Conservation (phyloP, 73 alveolate species). For the Urostyla sp. region DNA sequence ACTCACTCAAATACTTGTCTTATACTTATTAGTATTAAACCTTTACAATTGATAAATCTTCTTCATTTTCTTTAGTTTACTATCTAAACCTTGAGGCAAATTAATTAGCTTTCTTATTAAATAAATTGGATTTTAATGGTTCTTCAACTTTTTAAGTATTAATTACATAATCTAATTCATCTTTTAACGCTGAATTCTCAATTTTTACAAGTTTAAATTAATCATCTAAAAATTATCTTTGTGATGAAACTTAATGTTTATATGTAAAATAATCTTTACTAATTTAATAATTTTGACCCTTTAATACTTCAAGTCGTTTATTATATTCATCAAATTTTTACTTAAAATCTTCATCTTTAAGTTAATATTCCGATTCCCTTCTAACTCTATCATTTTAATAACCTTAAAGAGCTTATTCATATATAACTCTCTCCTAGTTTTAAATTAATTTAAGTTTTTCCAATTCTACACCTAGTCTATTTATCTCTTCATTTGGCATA, state of each 20-base stretch:
- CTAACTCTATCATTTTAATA: slow-evolving; percentile 51
- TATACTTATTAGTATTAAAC: slow-evolving; percentile 22
- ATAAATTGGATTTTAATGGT: not conserved
- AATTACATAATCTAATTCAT: not conserved
- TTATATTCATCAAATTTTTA: not conserved
- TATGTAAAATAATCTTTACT: slow-evolving; percentile 32
- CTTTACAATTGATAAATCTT: slow-evolving; percentile 26
- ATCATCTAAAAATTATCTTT: slow-evolving; percentile 29
- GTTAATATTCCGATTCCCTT: slow-evolving; percentile 51
- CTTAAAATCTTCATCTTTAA: slow-evolving; percentile 29
- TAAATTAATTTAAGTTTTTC: slow-evolving; percentile 45
- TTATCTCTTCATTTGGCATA: slow-evolving; percentile 68
- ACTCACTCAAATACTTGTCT: slow-evolving; percentile 22
- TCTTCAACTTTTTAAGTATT: not conserved
- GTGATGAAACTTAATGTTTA: not conserved
- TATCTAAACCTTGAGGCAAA: slow-evolving; percentile 37
- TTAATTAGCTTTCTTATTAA: not conserved
- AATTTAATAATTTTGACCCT: slow-evolving; percentile 6
- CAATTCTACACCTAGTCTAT: slow-evolving; percentile 38
- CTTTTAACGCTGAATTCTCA: slow-evolving; percentile 13
- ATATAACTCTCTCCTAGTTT: not conserved
- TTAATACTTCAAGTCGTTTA: not conserved
- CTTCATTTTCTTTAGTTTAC: slow-evolving; percentile 35
- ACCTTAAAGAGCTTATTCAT: slow-evolving; percentile 48
- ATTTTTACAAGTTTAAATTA: slow-evolving; percentile 10